Evolutionary conservation across 1,139 yeast genomes (phyloP).

Genomic region (Lodderomyces oxycetoniae): DNA sequence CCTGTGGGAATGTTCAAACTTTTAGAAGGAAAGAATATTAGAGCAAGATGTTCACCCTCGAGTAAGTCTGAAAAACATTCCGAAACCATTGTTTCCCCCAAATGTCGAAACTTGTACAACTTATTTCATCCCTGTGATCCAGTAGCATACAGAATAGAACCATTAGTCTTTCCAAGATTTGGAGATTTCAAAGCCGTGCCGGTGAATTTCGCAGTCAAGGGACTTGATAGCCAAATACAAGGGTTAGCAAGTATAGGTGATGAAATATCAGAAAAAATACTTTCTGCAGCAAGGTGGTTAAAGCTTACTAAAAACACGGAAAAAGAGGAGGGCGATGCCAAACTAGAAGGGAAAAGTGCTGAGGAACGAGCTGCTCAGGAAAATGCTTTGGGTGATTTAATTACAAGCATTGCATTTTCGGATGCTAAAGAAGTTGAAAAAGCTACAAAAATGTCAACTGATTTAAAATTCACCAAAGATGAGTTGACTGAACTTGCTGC

Average conservation of each 20-base stretch:
- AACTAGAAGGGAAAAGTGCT: slow-evolving; percentile 11
- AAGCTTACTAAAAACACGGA: slow-evolving; percentile 18
- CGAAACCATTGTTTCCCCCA: slow-evolving; percentile 35
- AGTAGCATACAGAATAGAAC: slow-evolving; percentile 81
- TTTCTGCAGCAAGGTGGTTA: slow-evolving; percentile 45
- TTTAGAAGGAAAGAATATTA: slow-evolving; percentile 54
- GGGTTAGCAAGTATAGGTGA: slow-evolving; percentile 39
- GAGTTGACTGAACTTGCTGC: slow-evolving; percentile 33
- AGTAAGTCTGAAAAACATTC: slow-evolving; percentile 15
- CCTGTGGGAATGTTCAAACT: slow-evolving; percentile 86
- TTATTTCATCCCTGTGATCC: slow-evolving; percentile 88
- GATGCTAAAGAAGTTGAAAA: slow-evolving; percentile 16
- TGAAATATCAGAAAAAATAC: slow-evolving; percentile 41
- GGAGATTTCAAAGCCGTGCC: slow-evolving; percentile 54
- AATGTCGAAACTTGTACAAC: slow-evolving; percentile 62
- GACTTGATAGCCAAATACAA: slow-evolving; percentile 42
- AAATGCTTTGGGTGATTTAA: slow-evolving; percentile 44
- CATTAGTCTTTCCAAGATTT: slow-evolving; percentile 56
- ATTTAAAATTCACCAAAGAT: slow-evolving; percentile 19
- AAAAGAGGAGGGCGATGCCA: background rate
- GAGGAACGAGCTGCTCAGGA: slow-evolving; percentile 27
- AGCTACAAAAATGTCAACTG: slow-evolving; percentile 2
- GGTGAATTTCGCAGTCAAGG: slow-evolving; percentile 53
- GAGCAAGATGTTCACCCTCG: slow-evolving; percentile 24
- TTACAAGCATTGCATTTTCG: slow-evolving; percentile 29